Percentiles rank a stretch among this genome's conserved stretches.
These are phyloP conservation scores for Solanum tarapatanum DNA, from an alignment of 257 asterid species.

Conservation along the genomic window DNA sequence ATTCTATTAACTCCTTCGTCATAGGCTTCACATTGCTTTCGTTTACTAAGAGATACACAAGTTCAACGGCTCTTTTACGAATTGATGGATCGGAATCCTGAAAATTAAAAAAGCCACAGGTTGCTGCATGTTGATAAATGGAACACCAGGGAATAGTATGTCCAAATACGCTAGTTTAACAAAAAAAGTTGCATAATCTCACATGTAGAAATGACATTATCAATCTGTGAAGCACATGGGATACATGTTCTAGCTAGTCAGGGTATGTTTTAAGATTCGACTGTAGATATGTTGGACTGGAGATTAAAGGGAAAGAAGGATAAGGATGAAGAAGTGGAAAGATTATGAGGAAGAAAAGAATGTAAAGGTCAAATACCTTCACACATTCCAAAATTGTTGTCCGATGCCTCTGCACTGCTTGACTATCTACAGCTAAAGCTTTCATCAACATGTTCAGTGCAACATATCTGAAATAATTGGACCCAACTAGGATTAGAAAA, in stretches of 20 bases:
- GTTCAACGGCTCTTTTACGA: conserved; percentile 96
- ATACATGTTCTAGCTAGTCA: neutral
- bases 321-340: neutral
- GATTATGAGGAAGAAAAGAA: neutral
- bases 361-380: conserved; percentile 42
- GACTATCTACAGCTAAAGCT: conserved; percentile 86
- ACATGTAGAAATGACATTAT: neutral
- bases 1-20: conserved; percentile 85
- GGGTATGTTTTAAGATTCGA: neutral
- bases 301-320: neutral
- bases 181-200: neutral
- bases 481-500: conserved; percentile 14
- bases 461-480: conserved; percentile 64
- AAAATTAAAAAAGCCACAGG: conserved; percentile 9
- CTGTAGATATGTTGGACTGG: neutral
- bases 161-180: neutral
- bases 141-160: neutral
- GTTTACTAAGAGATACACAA: conserved; percentile 76
- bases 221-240: neutral
- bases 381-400: conserved; percentile 95
- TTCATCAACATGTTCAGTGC: conserved; percentile 97
- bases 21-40: conserved; percentile 81
- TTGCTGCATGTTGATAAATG: neutral
- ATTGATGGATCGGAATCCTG: conserved; percentile 99
- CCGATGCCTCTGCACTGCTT: conserved; percentile 99